Conservation (phyloP, 108 stramenopile species). For the Poteriospumella lacustris region DNA sequence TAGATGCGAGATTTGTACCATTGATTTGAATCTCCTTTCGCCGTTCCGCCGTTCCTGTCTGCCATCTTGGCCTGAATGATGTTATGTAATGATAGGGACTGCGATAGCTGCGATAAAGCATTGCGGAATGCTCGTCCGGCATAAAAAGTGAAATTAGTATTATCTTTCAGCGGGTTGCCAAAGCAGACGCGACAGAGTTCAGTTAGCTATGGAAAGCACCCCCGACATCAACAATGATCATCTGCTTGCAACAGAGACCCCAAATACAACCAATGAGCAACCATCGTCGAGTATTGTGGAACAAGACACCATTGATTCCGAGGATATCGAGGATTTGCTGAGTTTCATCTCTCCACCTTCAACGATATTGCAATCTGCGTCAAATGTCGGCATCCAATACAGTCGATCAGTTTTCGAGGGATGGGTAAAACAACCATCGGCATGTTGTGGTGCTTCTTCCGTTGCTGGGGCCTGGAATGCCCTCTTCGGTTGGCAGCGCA, state of each 20-base stretch:
- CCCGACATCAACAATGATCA: too few species aligned
- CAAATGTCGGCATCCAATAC: slow-evolving; percentile 42
- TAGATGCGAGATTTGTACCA: too few species aligned
- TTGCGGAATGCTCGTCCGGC: too few species aligned
- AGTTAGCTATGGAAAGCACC: too few species aligned
- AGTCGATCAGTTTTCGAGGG: slow-evolving; percentile 35
- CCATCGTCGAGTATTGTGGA: not conserved
- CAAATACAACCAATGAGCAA: not conserved
- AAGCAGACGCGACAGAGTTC: too few species aligned
- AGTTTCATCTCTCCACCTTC: slow-evolving; percentile 32
- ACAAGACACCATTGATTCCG: slow-evolving; percentile 41
- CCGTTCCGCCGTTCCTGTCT: too few species aligned
- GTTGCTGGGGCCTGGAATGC: slow-evolving; percentile 52
- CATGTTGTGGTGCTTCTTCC: slow-evolving; percentile 54
- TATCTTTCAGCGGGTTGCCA: too few species aligned
- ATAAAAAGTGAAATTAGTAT: too few species aligned
- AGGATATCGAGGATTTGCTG: slow-evolving; percentile 34
- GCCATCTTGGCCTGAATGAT: too few species aligned
- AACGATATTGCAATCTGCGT: slow-evolving; percentile 17
- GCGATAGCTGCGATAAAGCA: too few species aligned
- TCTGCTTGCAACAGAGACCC: not conserved
- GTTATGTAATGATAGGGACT: too few species aligned
- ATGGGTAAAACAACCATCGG: slow-evolving; percentile 50
- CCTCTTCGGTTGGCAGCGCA: slow-evolving; percentile 22
- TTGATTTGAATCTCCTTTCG: too few species aligned